Percentiles rank a stretch among this genome's conserved stretches.
These are phyloP conservation scores for Zoysia pacifica DNA, from an alignment of 176 grass and related monocot genomes.

Conservation along the genomic window DNA sequence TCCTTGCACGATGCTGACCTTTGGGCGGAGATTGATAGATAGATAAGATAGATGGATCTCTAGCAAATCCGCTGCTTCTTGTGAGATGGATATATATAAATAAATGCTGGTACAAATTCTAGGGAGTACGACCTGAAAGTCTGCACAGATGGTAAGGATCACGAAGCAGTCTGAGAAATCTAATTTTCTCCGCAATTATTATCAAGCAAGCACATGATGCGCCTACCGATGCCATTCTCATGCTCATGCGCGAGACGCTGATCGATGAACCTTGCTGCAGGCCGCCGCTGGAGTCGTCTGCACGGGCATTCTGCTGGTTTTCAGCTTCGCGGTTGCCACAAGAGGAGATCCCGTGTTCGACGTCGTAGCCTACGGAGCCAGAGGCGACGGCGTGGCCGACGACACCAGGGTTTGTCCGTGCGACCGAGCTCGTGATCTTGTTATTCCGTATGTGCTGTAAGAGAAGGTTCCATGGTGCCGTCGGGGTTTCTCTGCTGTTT, in stretches of 20 bases:
- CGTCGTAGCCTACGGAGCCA: constrained; percentile 51
- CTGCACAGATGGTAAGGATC: constrained; percentile 26
- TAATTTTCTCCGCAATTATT: background rate
- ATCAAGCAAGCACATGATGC: background rate
- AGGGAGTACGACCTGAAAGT: background rate
- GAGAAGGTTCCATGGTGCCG: no score
- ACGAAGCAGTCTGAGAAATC: background rate
- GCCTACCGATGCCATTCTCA: no score
- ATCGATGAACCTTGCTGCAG: constrained; percentile 20
- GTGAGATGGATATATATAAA: background rate
- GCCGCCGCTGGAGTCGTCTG: background rate
- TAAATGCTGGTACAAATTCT: background rate
- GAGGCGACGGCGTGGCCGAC: constrained; percentile 44
- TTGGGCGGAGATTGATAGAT: background rate
- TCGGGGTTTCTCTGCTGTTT: background rate
- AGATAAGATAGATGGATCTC: background rate
- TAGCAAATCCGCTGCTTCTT: background rate
- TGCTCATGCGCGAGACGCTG: background rate
- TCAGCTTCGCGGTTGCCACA: background rate
- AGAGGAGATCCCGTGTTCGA: constrained; percentile 14
- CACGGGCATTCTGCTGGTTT: background rate
- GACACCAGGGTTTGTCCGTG: constrained; percentile 49
- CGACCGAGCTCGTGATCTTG: no score
- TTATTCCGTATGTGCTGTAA: no score
- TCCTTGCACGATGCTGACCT: background rate